A percentile compares a stretch with the other conserved stretches of the same genome.
Conservation (phyloP, 495 filamentous ascomycete genomes). For the Emericellopsis terricola region DNA sequence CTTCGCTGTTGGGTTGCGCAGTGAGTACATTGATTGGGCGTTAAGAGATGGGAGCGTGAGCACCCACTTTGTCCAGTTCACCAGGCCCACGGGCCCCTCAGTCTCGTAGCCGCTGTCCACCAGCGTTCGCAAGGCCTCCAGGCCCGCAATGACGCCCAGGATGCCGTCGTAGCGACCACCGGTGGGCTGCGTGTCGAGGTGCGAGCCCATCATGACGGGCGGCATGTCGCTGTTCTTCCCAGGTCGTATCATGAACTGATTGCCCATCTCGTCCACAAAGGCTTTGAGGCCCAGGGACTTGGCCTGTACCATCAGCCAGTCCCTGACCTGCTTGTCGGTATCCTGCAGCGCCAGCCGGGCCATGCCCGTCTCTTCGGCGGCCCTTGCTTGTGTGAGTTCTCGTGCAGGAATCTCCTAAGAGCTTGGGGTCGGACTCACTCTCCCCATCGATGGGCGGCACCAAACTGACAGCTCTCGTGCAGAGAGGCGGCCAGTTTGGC, state of each 20-base stretch:
- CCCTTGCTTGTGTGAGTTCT: background rate
- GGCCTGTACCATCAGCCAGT: conserved; percentile 59
- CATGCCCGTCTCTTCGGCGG: conserved; percentile 26
- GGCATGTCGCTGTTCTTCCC: conserved; percentile 18
- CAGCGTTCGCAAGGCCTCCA: conserved; percentile 52
- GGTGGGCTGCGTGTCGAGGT: conserved; percentile 63
- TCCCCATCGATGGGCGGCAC: conserved; percentile 4
- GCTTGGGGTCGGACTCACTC: conserved; percentile 1
- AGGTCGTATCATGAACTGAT: conserved; percentile 55
- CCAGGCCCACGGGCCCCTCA: conserved; percentile 48
- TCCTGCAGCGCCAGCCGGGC: conserved; percentile 44
- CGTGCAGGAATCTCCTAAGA: conserved; percentile 1
- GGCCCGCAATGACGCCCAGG: conserved; percentile 49
- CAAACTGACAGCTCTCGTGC: conserved; percentile 45
- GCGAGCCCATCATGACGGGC: conserved; percentile 47
- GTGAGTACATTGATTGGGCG: no score
- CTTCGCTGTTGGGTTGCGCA: conserved; percentile 41
- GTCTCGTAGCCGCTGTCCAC: conserved; percentile 53
- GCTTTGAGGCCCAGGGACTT: conserved; percentile 40
- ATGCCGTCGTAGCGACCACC: conserved; percentile 68
- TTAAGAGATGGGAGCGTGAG: background rate
- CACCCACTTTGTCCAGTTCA: conserved; percentile 61
- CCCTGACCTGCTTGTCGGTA: conserved; percentile 49
- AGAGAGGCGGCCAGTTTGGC: conserved; percentile 41
- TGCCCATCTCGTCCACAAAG: conserved; percentile 32